These are phyloP conservation scores for Phanerochaete sordida DNA, from an alignment of 768 basidiomycete species.

Conservation along the genomic window DNA sequence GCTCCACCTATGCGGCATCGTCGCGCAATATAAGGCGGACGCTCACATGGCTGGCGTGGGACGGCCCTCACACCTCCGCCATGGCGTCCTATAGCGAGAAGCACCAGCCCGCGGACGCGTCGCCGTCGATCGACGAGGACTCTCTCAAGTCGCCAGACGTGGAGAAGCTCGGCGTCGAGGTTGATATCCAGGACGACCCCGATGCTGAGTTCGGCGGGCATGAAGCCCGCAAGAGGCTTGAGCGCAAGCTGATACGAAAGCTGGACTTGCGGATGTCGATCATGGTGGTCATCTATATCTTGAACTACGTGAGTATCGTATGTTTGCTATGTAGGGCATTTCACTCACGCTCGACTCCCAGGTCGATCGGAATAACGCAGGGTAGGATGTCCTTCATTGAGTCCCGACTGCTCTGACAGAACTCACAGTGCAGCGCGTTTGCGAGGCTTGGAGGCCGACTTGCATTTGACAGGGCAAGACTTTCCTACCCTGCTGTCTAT, in stretches of 20 bases:
- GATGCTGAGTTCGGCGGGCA: constrained; percentile 35
- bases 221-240: constrained; percentile 35
- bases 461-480: constrained; percentile 58
- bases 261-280: constrained; percentile 43
- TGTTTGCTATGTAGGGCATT: not conserved
- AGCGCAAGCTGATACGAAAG: constrained; percentile 40
- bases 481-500: constrained; percentile 68
- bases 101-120: not conserved
- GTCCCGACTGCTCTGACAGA: not conserved
- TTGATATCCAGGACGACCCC: constrained; percentile 7
- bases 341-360: constrained; percentile 18
- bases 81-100: not conserved
- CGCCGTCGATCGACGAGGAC: not conserved
- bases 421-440: constrained; percentile 61
- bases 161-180: not conserved
- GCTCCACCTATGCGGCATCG: no score
- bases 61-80: not conserved
- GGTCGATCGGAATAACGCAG: constrained; percentile 71
- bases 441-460: constrained; percentile 66
- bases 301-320: constrained; percentile 38
- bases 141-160: not conserved
- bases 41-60: not conserved
- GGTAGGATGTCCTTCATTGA: constrained; percentile 34
- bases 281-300: constrained; percentile 41
- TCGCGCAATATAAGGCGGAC: no score